Conservation (phyloP, 225 moss, liverwort and hornwort genomes). For the Thuidium tamariscinum region DNA sequence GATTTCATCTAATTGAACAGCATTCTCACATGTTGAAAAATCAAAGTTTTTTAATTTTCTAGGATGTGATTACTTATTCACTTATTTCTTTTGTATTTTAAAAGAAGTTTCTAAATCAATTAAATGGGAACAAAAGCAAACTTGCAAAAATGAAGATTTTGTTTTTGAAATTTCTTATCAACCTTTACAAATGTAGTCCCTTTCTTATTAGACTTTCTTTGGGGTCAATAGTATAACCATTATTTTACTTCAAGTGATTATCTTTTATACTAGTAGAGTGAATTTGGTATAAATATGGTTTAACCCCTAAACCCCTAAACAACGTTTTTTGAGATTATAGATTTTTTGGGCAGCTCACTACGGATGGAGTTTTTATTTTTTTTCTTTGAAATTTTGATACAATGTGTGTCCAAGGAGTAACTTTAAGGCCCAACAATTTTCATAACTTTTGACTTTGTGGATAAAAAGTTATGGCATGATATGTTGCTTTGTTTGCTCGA, state of each 20-base stretch:
- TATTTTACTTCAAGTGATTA: neutral
- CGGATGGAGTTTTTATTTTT: too few relatives aligned
- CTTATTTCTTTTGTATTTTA: neutral
- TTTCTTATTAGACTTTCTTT: too few relatives aligned
- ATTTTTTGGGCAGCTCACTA: too few relatives aligned
- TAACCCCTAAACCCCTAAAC: too few relatives aligned
- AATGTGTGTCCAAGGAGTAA: too few relatives aligned
- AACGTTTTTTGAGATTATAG: too few relatives aligned
- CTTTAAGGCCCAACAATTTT: too few relatives aligned
- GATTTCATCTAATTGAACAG: too few relatives aligned
- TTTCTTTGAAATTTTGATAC: too few relatives aligned
- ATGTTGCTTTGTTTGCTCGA: too few relatives aligned
- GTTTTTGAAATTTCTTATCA: neutral
- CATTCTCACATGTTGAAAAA: neutral
- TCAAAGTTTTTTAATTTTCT: neutral
- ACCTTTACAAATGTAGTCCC: neutral
- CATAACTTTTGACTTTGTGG: too few relatives aligned
- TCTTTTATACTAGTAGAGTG: neutral
- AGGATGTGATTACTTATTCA: neutral
- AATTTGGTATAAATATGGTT: neutral
- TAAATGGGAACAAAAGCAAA: neutral
- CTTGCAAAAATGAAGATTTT: neutral
- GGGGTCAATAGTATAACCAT: accelerated
- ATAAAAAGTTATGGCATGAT: too few relatives aligned
- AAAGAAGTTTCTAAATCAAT: neutral